Evolutionary conservation across 2,329 filamentous ascomycete genomes (phyloP).

Genomic region (Diplodia mutila): DNA sequence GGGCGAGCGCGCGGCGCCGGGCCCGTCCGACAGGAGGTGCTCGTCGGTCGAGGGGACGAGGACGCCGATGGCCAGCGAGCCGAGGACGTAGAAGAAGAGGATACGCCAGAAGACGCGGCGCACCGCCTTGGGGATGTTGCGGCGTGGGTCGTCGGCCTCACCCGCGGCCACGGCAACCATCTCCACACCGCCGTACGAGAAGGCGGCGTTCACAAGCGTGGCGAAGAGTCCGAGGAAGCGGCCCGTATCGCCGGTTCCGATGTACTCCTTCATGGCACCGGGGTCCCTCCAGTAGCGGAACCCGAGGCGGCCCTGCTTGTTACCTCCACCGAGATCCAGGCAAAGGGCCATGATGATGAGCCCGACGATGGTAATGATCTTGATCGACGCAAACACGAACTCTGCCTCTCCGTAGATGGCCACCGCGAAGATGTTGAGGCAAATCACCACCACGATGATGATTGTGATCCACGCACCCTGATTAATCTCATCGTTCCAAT

Average conservation of each 20-base stretch:
- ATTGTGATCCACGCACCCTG: constrained; percentile 25
- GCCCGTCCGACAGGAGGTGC: constrained; percentile 51
- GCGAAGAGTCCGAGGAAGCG: constrained; percentile 46
- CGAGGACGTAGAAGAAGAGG: constrained; percentile 58
- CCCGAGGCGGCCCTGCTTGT: constrained; percentile 62
- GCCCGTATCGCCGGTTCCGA: constrained; percentile 59
- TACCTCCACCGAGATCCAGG: constrained; percentile 48
- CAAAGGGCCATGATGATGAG: constrained; percentile 42
- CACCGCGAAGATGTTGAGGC: constrained; percentile 26
- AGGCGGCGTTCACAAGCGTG: constrained; percentile 43
- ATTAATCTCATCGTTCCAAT: constrained; percentile 40
- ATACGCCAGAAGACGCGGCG: constrained; percentile 60
- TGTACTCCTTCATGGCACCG: constrained; percentile 62
- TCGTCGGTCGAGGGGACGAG: constrained; percentile 60
- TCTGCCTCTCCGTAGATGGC: constrained; percentile 47
- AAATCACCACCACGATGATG: constrained; percentile 31
- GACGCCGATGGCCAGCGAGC: constrained; percentile 61
- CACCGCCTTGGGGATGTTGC: constrained; percentile 59
- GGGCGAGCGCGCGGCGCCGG: constrained; percentile 41
- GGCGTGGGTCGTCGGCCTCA: constrained; percentile 46
- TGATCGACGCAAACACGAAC: constrained; percentile 51
- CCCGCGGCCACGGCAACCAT: constrained; percentile 43
- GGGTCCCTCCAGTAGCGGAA: constrained; percentile 67
- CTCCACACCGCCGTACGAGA: constrained; percentile 46
- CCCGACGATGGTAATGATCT: constrained; percentile 51